Base-by-base conservation (phyloP, 2,329 filamentous ascomycete genomes). In the Claviceps paspali region DNA sequence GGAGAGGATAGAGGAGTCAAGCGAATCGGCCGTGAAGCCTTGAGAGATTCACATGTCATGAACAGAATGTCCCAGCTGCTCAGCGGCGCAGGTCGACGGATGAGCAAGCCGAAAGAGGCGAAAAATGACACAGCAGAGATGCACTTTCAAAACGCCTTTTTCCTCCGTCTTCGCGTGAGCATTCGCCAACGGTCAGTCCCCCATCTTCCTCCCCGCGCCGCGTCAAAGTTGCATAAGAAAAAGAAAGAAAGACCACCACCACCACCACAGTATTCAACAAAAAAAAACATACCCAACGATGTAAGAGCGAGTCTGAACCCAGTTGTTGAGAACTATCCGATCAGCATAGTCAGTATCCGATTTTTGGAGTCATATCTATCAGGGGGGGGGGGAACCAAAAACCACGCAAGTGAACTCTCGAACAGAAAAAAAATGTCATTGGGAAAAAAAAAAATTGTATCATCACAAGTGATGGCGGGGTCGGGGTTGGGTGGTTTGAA, bases 291-390 rank as follows among this genome's bases (percentile, higher is more conserved):
- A 86, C 81, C 82, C 82, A 64, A 77, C 65, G 53, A 87, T 76
- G 67, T 87, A 87, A 63, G 76, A 82, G 55, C 78, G 74, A 53
- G 76, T 81, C 56, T 67, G 67, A 52, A 79, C 64, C 73, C 73
- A 82, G 64, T 63, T 69, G 67, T 82, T 76, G 47, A 82, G 70
- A 49, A 77, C 72, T 76, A 51, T 31, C 38, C 21, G 21, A 15
- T 22, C 30, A n/a, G 2, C 23, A 29, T 29, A 21, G 38, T 44
- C 29, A 45, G 43, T 33, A 26, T 9, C 14, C 8, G 15, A 11
- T 19, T 12, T 8, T 22, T 22, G 5, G 21, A 8, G 5, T 22
- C n/a, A n/a, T n/a, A n/a, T n/a, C n/a, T n/a, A n/a, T n/a, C n/a
- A n/a, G n/a, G n/a, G n/a, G n/a, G n/a, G n/a, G n/a, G n/a, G n/a